Evolutionary conservation across 345 rosid species (phyloP), one percentile per base, ranked within the genome.

Genomic region (Citrus reticulata): DNA sequence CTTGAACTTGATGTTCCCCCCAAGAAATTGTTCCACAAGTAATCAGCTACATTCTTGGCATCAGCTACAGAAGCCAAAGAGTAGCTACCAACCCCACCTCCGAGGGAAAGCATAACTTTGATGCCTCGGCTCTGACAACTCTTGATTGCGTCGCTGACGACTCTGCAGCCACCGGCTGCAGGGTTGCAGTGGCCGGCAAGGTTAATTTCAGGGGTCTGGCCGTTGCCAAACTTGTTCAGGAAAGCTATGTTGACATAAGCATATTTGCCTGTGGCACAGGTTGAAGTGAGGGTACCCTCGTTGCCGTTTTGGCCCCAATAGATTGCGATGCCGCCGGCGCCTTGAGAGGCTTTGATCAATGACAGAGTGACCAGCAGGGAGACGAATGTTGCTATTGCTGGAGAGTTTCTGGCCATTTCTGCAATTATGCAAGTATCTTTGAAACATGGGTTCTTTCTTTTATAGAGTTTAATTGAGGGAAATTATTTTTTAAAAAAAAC

Each of bases 141-240:
- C 29, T 61, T 82, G 68, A 91, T 84, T 70, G 73, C 85, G 10
- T 81, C 25, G 74, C 89, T 78, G n/a, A 86, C 57, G 27, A 19
- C 57, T 39, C 73, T 81, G 34, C 93, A 91, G 49, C 87, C 81
- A 16, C 79, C 72, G 39, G 83, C 58, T 51, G 83, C 80, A 0
- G 90, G 89, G 78, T 83, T 80, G 66, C 93, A 89, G 81, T 89
- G 93, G 17, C 94, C 94, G 16, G 91, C 91, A 14, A 91, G 88
- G 83, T 90, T 85, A 63, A 86, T 67, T 70, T 30, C 77, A 9
- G 90, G 92, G 79, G 79, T 78, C 32, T 68, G 87, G 30, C 92
- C 92, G 4, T 67, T 83, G 63, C 93, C 95, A 11, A 88, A 91
- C 72, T 75, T 82, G 72, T 83, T 74, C 68, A 91, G 91, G 79